Evolutionary conservation across 805 yeast species (phyloP).

Genomic region (Candida manassasensis): DNA sequence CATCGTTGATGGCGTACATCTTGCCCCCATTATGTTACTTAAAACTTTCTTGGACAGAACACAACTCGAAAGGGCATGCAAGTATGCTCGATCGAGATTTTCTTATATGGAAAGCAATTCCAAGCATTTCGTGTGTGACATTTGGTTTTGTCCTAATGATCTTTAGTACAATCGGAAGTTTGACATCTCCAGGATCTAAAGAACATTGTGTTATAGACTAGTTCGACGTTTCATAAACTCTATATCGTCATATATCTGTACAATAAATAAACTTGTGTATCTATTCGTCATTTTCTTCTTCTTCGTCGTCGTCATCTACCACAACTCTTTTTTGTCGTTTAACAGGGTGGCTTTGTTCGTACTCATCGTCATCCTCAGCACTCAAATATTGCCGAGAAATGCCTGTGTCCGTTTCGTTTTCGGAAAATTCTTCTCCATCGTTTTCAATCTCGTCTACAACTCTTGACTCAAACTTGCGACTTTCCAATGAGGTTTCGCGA

Average conservation of each 20-base stretch:
- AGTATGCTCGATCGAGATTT: constrained; percentile 19
- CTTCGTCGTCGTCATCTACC: not conserved
- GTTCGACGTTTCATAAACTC: not conserved
- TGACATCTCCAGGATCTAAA: constrained; percentile 23
- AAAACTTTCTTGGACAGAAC: constrained; percentile 49
- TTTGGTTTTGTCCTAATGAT: constrained; percentile 80
- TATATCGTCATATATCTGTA: constrained; percentile 3
- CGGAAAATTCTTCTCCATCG: constrained; percentile 24
- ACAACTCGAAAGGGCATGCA: constrained; percentile 26
- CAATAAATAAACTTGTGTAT: too few species aligned
- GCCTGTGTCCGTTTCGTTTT: too few species aligned
- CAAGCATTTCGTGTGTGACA: constrained; percentile 54
- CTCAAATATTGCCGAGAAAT: constrained; percentile 1
- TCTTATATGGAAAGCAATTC: constrained; percentile 41
- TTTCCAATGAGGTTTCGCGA: too few species aligned
- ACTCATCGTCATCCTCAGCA: constrained; percentile 16
- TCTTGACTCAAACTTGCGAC: not conserved
- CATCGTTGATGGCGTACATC: constrained; percentile 87
- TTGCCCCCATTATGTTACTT: constrained; percentile 83
- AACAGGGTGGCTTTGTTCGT: constrained; percentile 8
- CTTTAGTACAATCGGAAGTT: constrained; percentile 58
- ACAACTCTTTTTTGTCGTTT: not conserved
- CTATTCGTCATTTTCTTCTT: not conserved
- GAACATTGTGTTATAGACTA: constrained; percentile 48
- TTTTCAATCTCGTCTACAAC: constrained; percentile 19